phyloP scores from a whole-genome alignment of 768 basidiomycete species.

The Gyrodon lividus region DNA sequence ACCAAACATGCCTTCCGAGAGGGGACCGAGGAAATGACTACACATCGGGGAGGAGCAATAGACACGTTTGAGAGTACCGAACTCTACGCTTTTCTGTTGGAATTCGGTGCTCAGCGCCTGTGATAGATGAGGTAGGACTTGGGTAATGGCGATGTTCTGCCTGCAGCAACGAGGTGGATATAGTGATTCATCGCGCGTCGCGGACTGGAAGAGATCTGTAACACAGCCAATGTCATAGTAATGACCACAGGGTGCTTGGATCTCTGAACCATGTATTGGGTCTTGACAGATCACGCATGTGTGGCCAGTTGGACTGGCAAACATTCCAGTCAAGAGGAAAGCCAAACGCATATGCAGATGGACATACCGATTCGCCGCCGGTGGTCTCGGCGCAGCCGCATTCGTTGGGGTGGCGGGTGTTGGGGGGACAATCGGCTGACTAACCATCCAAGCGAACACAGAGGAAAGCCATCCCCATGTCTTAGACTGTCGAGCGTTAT shows the following conservation, averaged over 20 bases:
- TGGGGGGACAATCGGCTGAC: not conserved
- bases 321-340: conserved; percentile 1
- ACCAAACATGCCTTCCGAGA: conserved; percentile 26
- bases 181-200: conserved; percentile 38
- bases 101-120: conserved; percentile 18
- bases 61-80: conserved; percentile 34
- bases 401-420: not conserved
- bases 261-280: conserved; percentile 24
- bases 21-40: conserved; percentile 37
- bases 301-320: conserved; percentile 23
- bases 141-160: conserved; percentile 25
- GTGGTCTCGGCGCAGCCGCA: not conserved
- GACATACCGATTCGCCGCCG: conserved; percentile 14
- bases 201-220: conserved; percentile 33
- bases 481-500: not conserved
- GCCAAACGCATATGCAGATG: not conserved
- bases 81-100: conserved; percentile 30
- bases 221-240: conserved; percentile 36
- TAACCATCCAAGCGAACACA: conserved; percentile 2
- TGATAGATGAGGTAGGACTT: conserved; percentile 26
- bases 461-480: conserved; percentile 23
- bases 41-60: conserved; percentile 39
- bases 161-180: conserved; percentile 43
- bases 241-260: conserved; percentile 36
- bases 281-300: conserved; percentile 38